A percentile compares a stretch with the other conserved stretches of the same genome.
These are phyloP conservation scores for Phytophthora agathidicida DNA, from an alignment of 352 stramenopile genomes.

Conservation along the genomic window DNA sequence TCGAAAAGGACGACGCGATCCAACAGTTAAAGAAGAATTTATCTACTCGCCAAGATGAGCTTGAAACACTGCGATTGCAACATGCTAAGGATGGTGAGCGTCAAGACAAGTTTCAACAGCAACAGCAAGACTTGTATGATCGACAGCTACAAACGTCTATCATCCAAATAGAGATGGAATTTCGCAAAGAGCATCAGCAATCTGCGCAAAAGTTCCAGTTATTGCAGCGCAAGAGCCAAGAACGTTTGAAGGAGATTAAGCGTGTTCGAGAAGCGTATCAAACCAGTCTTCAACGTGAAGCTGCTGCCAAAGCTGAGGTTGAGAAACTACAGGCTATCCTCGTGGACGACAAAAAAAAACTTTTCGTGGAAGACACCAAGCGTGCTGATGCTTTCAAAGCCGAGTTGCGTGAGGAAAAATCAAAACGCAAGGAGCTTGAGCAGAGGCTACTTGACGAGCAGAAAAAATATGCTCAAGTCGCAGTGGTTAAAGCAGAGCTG, in stretches of 20 bases:
- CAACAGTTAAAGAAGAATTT: slow-evolving; percentile 58
- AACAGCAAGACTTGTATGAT: slow-evolving; percentile 67
- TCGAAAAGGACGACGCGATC: slow-evolving; percentile 64
- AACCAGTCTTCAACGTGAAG: slow-evolving; percentile 55
- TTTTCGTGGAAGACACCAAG: slow-evolving; percentile 52
- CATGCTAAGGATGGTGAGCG: slow-evolving; percentile 54
- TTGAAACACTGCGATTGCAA: slow-evolving; percentile 56
- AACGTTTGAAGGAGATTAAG: slow-evolving; percentile 37
- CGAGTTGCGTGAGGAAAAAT: slow-evolving; percentile 32
- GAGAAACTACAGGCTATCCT: slow-evolving; percentile 52
- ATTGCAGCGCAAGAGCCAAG: slow-evolving; percentile 55
- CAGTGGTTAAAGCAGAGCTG: slow-evolving; percentile 25
- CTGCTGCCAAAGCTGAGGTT: slow-evolving; percentile 42
- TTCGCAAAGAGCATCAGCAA: slow-evolving; percentile 64
- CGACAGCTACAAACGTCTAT: slow-evolving; percentile 60
- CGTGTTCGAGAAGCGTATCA: slow-evolving; percentile 56
- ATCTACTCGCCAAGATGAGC: slow-evolving; percentile 46
- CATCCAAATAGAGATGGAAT: slow-evolving; percentile 75
- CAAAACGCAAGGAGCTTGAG: slow-evolving; percentile 36
- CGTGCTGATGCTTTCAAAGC: slow-evolving; percentile 52
- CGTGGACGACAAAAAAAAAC: slow-evolving; percentile 53
- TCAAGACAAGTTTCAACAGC: slow-evolving; percentile 55
- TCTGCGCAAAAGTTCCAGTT: slow-evolving; percentile 48
- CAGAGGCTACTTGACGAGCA: slow-evolving; percentile 33
- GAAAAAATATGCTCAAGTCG: slow-evolving; percentile 22